Conservation (phyloP, 2,329 filamentous ascomycete genomes). For the Penicillium rolfsii region DNA sequence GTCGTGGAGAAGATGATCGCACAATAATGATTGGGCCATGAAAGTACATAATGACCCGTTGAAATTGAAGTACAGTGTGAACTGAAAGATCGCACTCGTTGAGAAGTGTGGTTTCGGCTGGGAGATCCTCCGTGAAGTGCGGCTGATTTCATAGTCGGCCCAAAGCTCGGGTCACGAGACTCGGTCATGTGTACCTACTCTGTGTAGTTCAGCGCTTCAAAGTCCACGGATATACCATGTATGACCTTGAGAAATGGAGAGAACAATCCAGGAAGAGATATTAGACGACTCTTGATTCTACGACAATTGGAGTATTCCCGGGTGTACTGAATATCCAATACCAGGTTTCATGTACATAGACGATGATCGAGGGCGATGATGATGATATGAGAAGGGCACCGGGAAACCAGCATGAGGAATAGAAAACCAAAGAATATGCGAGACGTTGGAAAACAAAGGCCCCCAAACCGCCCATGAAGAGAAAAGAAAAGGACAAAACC, state of each 20-base stretch:
- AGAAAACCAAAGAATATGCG: slow-evolving; percentile 9
- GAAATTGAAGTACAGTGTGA: neutral
- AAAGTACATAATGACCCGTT: neutral
- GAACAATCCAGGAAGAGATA: neutral
- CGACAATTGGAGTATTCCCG: neutral
- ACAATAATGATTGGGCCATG: neutral
- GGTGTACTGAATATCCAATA: slow-evolving; percentile 1
- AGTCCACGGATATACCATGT: neutral
- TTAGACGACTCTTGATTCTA: neutral
- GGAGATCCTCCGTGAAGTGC: neutral
- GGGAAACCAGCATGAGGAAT: neutral
- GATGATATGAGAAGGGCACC: neutral
- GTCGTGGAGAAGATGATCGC: neutral
- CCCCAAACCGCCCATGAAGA: neutral
- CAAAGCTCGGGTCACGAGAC: neutral
- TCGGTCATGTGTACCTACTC: neutral
- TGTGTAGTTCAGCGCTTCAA: too few relatives aligned
- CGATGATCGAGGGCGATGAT: neutral
- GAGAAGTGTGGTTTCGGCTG: neutral
- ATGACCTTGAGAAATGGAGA: neutral
- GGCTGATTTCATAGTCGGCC: neutral
- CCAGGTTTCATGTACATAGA: neutral
- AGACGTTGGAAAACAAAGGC: slow-evolving; percentile 8
- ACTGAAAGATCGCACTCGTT: neutral
- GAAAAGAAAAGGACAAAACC: slow-evolving; percentile 8